Percentiles rank a stretch among this genome's conserved stretches.
Evolutionary conservation across 1,284 basidiomycete genomes (phyloP).

Genomic region (Cryptococcus sp.): DNA sequence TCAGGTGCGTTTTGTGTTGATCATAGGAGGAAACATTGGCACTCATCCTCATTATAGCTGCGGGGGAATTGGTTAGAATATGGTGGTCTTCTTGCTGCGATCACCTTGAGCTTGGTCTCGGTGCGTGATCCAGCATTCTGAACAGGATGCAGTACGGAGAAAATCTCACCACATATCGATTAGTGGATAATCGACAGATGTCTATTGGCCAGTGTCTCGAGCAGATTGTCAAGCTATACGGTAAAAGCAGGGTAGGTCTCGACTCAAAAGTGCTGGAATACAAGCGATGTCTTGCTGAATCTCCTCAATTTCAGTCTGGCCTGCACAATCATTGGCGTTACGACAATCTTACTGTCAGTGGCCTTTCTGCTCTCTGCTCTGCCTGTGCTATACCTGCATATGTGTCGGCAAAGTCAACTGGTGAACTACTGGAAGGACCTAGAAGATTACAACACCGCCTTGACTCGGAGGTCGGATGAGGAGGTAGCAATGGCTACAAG

Average conservation of each 20-base stretch:
- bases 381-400: slow-evolving; percentile 22
- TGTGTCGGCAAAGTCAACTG: slow-evolving; percentile 18
- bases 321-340: slow-evolving; percentile 14
- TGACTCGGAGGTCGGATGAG: not conserved
- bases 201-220: slow-evolving; percentile 11
- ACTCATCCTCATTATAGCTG: slow-evolving; percentile 1
- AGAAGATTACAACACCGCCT: slow-evolving; percentile 15
- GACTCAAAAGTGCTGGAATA: not conserved
- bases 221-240: slow-evolving; percentile 8
- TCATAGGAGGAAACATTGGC: not conserved
- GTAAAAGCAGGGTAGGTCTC: slow-evolving; percentile 19
- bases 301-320: slow-evolving; percentile 10
- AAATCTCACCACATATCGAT: not conserved
- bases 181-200: slow-evolving; percentile 30
- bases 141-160: not conserved
- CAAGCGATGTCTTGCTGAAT: not conserved
- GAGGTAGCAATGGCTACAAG: no score
- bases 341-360: slow-evolving; percentile 12
- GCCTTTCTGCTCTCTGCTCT: slow-evolving; percentile 21
- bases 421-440: slow-evolving; percentile 16
- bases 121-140: slow-evolving; percentile 12
- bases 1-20: slow-evolving; percentile 5
- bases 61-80: slow-evolving; percentile 28
- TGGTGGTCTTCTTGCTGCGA: slow-evolving; percentile 14
- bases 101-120: slow-evolving; percentile 14